Conservation (phyloP, 208 protist species). For the Acanthamoeba royreba region DNA sequence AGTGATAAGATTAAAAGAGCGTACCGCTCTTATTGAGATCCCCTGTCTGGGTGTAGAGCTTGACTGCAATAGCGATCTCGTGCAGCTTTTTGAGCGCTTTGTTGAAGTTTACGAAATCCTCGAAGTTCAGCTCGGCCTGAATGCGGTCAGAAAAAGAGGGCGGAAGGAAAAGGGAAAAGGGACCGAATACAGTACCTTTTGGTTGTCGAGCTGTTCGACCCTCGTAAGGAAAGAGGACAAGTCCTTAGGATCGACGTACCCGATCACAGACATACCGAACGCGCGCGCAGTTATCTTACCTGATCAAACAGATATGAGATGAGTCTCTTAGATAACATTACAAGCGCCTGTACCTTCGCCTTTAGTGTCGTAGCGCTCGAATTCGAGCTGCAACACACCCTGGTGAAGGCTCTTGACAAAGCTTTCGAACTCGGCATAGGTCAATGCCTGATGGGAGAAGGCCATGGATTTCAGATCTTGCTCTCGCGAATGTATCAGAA, state of each 20-base stretch:
- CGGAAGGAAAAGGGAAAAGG: neutral
- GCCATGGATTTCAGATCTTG: too few relatives aligned
- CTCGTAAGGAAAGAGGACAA: neutral
- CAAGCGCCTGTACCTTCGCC: neutral
- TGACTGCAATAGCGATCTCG: slow-evolving; percentile 6
- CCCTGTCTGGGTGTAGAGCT: neutral
- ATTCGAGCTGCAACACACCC: neutral
- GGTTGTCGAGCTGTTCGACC: neutral
- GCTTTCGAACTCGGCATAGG: neutral
- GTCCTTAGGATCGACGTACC: neutral
- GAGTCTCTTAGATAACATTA: too few relatives aligned
- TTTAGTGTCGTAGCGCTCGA: neutral
- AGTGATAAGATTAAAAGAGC: neutral
- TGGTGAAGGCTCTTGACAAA: neutral
- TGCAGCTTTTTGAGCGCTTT: neutral
- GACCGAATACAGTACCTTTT: neutral
- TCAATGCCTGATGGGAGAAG: too few relatives aligned
- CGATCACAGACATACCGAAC: neutral
- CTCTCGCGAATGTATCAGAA: too few relatives aligned
- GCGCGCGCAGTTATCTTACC: neutral
- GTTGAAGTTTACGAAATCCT: neutral
- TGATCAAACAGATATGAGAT: too few relatives aligned
- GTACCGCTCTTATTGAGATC: neutral
- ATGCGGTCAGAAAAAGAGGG: too few relatives aligned
- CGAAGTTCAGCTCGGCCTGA: neutral